Percentiles rank a stretch among this genome's conserved stretches.
phyloP scores from a whole-genome alignment of 1,139 yeast species.

The Protomyces macrosporus region DNA sequence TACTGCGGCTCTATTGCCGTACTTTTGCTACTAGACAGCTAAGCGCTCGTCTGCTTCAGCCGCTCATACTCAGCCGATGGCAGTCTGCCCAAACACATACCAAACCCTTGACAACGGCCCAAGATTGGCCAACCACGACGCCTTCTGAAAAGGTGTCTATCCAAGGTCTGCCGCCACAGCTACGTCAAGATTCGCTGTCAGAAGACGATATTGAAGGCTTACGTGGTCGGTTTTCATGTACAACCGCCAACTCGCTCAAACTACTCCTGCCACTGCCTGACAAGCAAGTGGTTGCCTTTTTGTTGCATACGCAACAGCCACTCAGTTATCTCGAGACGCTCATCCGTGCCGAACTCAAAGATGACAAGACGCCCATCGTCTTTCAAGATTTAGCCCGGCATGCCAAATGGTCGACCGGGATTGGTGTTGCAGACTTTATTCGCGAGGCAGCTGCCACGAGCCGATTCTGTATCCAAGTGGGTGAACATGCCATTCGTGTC shows the following conservation, averaged over 20 bases:
- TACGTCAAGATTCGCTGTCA: background rate
- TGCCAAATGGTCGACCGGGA: constrained; percentile 8
- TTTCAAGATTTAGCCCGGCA: constrained; percentile 10
- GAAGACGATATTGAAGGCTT: background rate
- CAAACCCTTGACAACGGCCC: too few species aligned
- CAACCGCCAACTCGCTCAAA: constrained; percentile 11
- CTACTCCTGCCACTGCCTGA: constrained; percentile 18
- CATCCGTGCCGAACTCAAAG: constrained; percentile 12
- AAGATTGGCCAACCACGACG: too few species aligned
- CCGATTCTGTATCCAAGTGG: constrained; percentile 6
- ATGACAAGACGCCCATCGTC: background rate
- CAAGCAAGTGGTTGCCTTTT: constrained; percentile 9
- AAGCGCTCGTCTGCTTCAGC: too few species aligned
- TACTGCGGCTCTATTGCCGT: too few species aligned
- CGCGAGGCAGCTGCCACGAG: constrained; percentile 21
- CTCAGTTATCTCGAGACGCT: constrained; percentile 15
- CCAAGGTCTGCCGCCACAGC: background rate
- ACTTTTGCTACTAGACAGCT: too few species aligned
- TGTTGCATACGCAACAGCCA: constrained; percentile 24
- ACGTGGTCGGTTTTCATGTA: constrained; percentile 15
- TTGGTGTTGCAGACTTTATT: constrained; percentile 14
- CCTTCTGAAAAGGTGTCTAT: too few species aligned
- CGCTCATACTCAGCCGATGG: too few species aligned
- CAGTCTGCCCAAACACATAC: too few species aligned
- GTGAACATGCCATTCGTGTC: background rate